Base-by-base conservation (phyloP, 1,284 basidiomycete genomes). In the Ustilago cynodontis region DNA sequence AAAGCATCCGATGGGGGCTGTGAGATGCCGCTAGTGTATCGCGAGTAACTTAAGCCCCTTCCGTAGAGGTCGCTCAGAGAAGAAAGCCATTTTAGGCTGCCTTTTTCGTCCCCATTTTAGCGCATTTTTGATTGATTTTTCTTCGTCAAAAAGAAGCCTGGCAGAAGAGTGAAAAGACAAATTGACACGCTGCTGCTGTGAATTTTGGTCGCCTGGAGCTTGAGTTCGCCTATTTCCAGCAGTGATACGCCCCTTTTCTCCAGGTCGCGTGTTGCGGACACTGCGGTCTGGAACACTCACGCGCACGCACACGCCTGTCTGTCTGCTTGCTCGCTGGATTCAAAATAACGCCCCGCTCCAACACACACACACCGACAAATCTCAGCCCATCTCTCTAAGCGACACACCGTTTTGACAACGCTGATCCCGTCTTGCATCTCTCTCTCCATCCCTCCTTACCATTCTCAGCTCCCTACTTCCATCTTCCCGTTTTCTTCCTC, bases 281-380 rank as follows among this genome's bases (percentile, higher is more conserved):
- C 50, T 31, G 18, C 20, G 41, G 7, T 20, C n/a, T 43, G 41
- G n/a, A 37, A 37, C 41, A 33, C 50, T 52, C 50, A 52, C 50
- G 39, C 54, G 22, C 56, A 59, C 63, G 28, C 63, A 65, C 63
- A 26, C 47, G 29, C 53, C 14, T 20, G 54, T 35, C 16, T 13
- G 53, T 35, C 20, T 43, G 41, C 20, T 20, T 6, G 41, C 16
- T 20, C 3, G 20, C 41, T 43, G 20, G 9, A 18, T 43, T 43
- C 41, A 43, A 55, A 55, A 55, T 31, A 43, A 43, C 54, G 37
- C 54, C 10, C 54, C 28, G 24, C 35, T 35, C 18, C 53, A n/a
- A 13, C 51, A 35, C 22, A 33, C 31, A 33, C 31, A 33, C 31
- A 33, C 31, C 11, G 6, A 33, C 11, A 6, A 5, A 33, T 11